These are phyloP conservation scores for Nicotiana benthamiana DNA, from an alignment of 257 asterid species.

Conservation along the genomic window DNA sequence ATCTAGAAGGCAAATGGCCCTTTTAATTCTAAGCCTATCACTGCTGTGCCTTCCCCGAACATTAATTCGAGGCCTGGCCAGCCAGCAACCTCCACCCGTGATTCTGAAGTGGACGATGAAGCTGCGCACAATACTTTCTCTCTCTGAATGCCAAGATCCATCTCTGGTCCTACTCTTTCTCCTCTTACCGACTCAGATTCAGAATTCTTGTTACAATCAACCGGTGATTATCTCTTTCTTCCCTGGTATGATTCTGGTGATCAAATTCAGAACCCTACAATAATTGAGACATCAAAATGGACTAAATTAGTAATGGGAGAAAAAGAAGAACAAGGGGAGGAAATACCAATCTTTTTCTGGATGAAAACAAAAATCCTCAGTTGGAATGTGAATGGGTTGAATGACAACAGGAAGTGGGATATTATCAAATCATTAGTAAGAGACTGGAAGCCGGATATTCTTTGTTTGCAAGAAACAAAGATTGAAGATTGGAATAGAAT, in stretches of 20 bases:
- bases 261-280: neutral
- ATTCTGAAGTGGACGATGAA: neutral
- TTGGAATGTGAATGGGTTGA: too few relatives aligned
- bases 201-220: neutral
- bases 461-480: too few relatives aligned
- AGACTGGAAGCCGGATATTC: too few relatives aligned
- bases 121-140: neutral
- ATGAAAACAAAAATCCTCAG: too few relatives aligned
- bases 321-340: too few relatives aligned
- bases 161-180: neutral
- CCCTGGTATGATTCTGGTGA: neutral
- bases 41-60: neutral
- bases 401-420: too few relatives aligned
- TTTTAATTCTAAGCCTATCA: neutral
- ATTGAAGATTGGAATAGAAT: too few relatives aligned
- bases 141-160: neutral
- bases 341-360: too few relatives aligned
- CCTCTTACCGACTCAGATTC: neutral
- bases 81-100: neutral
- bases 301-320: neutral
- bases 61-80: neutral
- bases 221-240: neutral
- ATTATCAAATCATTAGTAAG: too few relatives aligned
- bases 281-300: neutral
- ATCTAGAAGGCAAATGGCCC: neutral